Base-by-base conservation (phyloP, 257 asterid genomes). In the Fraxinus pennsylvanica region DNA sequence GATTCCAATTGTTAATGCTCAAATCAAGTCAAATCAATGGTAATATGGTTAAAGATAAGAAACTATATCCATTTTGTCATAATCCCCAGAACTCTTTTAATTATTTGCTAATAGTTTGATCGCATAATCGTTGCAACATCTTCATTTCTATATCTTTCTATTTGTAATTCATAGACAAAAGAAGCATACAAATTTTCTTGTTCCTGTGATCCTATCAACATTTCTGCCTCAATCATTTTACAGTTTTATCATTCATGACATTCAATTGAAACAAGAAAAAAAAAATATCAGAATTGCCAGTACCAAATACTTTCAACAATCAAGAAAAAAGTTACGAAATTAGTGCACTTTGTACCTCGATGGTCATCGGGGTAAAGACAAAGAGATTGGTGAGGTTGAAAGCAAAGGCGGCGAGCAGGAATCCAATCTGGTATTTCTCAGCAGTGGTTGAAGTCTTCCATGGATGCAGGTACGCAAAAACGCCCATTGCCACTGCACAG, bases 341-440 rank as follows among this genome's bases (percentile, higher is more conserved):
- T 68, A 70, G 68, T 43, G 38, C 54, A 35, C n/a, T 4, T 25
- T 69, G 67, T 72, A 95, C 99, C 99, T 92, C 92, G 41, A 96
- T 86, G 43, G 99, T 96, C 99, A 96, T 93, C 38, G 98, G 99
- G 0, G 98, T 93, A 71, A 93, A 93, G 87, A 93, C 85, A 59
- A 91, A 74, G 41, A 96, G 99, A 86, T 96, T 96, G 90, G 90
- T 85, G 82, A 96, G 94, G 82, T 92, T 96, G 92, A 93, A 96
- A 59, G 86, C 88, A 76, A 96, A 93, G 36, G 99, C 97, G 27
- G 96, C 91, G 2, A 91, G 82, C 70, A 96, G 85, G 78, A 96
- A 93, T 0, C 96, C 97, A 10, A 96, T 92, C 87, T 96, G 99
- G 84, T 93, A 96, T 78, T 90, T 93, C 75, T 92, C 95, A 35